These are phyloP conservation scores for Neofusicoccum parvum DNA, from an alignment of 2,329 filamentous ascomycete species.

Conservation along the genomic window DNA sequence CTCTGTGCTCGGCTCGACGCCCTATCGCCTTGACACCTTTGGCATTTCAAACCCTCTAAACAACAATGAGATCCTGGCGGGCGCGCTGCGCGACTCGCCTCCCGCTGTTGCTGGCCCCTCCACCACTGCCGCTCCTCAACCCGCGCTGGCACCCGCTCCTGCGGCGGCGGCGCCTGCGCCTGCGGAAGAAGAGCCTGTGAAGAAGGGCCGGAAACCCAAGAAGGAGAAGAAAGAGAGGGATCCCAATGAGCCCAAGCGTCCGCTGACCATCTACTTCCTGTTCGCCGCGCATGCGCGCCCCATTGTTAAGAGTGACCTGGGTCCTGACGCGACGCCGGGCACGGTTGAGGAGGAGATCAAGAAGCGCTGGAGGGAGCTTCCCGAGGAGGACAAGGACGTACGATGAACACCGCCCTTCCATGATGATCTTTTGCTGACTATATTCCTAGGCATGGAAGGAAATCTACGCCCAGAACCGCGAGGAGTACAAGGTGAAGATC, in stretches of 20 bases:
- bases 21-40: conserved; percentile 24
- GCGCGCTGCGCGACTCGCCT: conserved; percentile 29
- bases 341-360: conserved; percentile 79
- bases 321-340: conserved; percentile 56
- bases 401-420: too few relatives aligned
- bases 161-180: conserved; percentile 23
- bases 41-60: conserved; percentile 38
- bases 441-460: conserved; percentile 12
- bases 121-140: conserved; percentile 26
- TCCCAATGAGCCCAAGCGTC: conserved; percentile 92
- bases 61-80: conserved; percentile 44
- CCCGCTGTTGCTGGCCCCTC: conserved; percentile 30
- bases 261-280: conserved; percentile 91
- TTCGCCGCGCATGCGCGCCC: conserved; percentile 88
- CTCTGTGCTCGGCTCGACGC: conserved; percentile 61
- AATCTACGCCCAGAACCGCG: conserved; percentile 6
- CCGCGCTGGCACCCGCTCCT: conserved; percentile 28
- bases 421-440: background rate
- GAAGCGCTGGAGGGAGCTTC: conserved; percentile 80
- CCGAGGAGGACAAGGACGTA: conserved; percentile 70
- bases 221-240: conserved; percentile 77
- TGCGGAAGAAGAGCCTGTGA: conserved; percentile 24
- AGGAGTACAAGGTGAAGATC: conserved; percentile 13
- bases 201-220: conserved; percentile 67
- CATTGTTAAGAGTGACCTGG: conserved; percentile 72